Conservation (phyloP, 495 filamentous ascomycete species). For the Penicillium paxilli region DNA sequence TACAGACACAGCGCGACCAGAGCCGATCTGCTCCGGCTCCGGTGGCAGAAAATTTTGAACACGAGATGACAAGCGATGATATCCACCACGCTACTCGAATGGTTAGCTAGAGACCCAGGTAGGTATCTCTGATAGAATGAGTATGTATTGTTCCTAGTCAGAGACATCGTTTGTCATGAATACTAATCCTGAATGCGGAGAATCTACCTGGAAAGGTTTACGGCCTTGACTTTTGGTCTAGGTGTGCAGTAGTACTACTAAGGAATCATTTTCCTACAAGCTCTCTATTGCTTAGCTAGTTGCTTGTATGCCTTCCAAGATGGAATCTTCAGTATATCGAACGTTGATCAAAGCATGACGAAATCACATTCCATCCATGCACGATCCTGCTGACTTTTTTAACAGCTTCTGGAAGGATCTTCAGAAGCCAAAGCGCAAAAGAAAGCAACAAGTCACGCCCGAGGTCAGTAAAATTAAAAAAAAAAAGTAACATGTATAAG, state of each 20-base stretch:
- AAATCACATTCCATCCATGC: background rate
- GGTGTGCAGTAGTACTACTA: no score
- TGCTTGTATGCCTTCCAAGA: no score
- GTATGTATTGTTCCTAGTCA: no score
- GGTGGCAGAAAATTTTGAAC: background rate
- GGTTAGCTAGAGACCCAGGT: no score
- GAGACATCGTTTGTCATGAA: background rate
- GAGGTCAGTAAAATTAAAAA: no score
- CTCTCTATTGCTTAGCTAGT: no score
- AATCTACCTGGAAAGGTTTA: background rate
- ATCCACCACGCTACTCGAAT: background rate
- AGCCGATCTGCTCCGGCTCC: background rate
- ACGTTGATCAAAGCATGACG: background rate
- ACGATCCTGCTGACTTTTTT: background rate
- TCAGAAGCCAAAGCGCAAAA: background rate
- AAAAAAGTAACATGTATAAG: background rate
- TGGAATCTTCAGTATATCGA: no score
- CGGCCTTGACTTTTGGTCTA: no score
- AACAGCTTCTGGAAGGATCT: background rate
- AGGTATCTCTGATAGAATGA: no score
- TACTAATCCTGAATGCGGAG: background rate
- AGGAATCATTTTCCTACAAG: no score
- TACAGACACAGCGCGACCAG: background rate
- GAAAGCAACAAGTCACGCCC: no score
- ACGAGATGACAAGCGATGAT: background rate